A percentile compares a stretch with the other conserved stretches of the same genome.
Conservation (phyloP, 2,329 filamentous ascomycete species). For the Colletotrichum musicola region DNA sequence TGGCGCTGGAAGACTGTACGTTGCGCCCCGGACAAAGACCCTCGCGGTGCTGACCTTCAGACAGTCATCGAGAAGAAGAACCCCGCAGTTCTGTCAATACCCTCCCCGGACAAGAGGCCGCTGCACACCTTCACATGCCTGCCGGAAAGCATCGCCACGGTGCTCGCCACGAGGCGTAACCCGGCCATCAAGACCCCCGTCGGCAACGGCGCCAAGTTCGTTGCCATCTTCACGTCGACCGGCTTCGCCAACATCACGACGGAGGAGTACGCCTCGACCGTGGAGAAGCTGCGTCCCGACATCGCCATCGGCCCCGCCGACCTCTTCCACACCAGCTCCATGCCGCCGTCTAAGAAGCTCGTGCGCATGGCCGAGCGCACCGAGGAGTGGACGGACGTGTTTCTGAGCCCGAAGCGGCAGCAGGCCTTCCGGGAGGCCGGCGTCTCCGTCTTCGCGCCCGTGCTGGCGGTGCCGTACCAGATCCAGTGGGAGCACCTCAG, state of each 20-base stretch:
- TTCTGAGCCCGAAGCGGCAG: conserved; percentile 62
- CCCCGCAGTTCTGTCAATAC: conserved; percentile 60
- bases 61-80: conserved; percentile 67
- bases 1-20: conserved; percentile 94
- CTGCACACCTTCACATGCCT: conserved; percentile 84
- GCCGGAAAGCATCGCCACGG: conserved; percentile 72
- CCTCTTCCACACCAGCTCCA: conserved; percentile 62
- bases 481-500: conserved; percentile 86
- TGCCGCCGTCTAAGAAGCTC: conserved; percentile 77
- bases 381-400: conserved; percentile 81
- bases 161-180: conserved; percentile 83
- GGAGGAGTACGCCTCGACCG: conserved; percentile 75
- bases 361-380: conserved; percentile 89
- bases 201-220: conserved; percentile 76
- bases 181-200: conserved; percentile 80
- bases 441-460: conserved; percentile 70
- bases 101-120: conserved; percentile 59
- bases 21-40: conserved; percentile 38
- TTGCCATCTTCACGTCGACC: conserved; percentile 87
- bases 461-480: conserved; percentile 81
- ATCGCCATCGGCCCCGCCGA: conserved; percentile 85
- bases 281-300: conserved; percentile 79
- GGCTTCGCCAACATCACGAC: conserved; percentile 82
- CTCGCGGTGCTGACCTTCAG: conserved; percentile 1
- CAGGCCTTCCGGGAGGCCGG: conserved; percentile 46